Base-by-base conservation (phyloP, 495 filamentous ascomycete species). In the Viridothelium virens region DNA sequence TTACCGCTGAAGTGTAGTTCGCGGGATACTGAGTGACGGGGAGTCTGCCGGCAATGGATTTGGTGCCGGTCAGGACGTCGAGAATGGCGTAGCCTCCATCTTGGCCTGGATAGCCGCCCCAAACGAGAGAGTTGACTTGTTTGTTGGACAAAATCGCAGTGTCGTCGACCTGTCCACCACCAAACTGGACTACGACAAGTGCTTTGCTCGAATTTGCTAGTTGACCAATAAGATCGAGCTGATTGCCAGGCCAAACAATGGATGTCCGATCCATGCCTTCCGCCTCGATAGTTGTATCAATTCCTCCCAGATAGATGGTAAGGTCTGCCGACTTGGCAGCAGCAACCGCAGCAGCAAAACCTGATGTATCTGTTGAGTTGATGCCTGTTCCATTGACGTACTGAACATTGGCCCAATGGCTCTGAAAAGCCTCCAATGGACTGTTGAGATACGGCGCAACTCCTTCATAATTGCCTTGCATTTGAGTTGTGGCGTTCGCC, bases 381-480 rank as follows among this genome's bases (percentile, higher is more conserved):
- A 71, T 82, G 71, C 69, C 77, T 69, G 65, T 79, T 73, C 70
- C 84, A 68, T 63, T 68, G 0, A 78, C 77, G 61, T 81, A 83
- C 61, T 74, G 75, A 25, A 83, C 78, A 36, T 69, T 62, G 72
- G 73, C 66, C 36, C 70, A 63, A 68, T 79, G 48, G 5, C 59
- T 62, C 14, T 62, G 34, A 9, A 56, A 50, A 25, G 65, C 65
- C 25, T 67, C 34, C 3, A 84, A 68, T 0, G 80, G 81, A 33
- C 80, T 80, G 34, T 72, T 79, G 7, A 85, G 75, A 68, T 83
- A 85, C 14, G 81, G 83, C 12, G 85, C 79, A 0, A 70, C 73
- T 2, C 81, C 82, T 62, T 72, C 77, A 70, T 85, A 87, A 67
- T 84, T 84, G 4, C 84, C 85, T 66, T 82, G 83, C 77, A 86